These are phyloP conservation scores for Cyclostephanos tholiformis DNA, from an alignment of 108 stramenopile genomes.

Conservation along the genomic window DNA sequence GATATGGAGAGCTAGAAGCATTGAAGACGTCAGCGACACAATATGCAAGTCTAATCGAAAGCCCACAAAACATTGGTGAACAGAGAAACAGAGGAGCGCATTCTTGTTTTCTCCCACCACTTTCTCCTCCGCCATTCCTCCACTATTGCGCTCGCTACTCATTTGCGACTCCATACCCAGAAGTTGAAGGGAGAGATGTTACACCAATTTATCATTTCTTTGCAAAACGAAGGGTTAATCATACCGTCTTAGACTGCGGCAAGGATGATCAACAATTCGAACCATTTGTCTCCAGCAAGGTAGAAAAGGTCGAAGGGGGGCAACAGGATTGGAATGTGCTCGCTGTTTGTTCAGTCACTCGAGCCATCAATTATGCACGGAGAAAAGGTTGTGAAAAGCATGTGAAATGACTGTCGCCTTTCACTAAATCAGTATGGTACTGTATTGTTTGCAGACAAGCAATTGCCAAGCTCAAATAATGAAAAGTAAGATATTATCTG, in stretches of 20 bases:
- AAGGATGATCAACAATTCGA: slow-evolving; percentile 16
- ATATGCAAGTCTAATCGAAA: slow-evolving; percentile 39
- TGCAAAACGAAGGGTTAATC: slow-evolving; percentile 55
- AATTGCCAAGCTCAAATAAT: too few species aligned
- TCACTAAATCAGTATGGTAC: too few species aligned
- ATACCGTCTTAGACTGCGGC: slow-evolving; percentile 49
- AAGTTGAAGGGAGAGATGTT: not conserved
- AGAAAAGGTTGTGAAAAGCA: slow-evolving; percentile 32
- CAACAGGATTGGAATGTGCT: slow-evolving; percentile 53
- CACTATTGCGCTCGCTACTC: slow-evolving; percentile 59
- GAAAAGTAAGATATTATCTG: too few species aligned
- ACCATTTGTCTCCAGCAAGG: slow-evolving; percentile 36
- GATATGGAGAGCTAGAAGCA: slow-evolving; percentile 22
- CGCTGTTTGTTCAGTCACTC: slow-evolving; percentile 47
- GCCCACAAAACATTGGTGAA: not conserved
- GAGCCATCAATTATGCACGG: slow-evolving; percentile 49
- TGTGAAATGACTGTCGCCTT: too few species aligned
- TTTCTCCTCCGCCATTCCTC: slow-evolving; percentile 56
- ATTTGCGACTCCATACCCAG: slow-evolving; percentile 36
- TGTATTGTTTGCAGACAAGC: too few species aligned
- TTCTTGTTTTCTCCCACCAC: slow-evolving; percentile 48
- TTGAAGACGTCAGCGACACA: slow-evolving; percentile 30
- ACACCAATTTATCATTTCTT: slow-evolving; percentile 43
- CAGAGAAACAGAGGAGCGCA: slow-evolving; percentile 20
- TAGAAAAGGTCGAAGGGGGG: slow-evolving; percentile 29